A percentile compares a stretch with the other conserved stretches of the same genome.
Evolutionary conservation across 2,329 filamentous ascomycete genomes (phyloP).

Genomic region (Nigrospora oryzae): DNA sequence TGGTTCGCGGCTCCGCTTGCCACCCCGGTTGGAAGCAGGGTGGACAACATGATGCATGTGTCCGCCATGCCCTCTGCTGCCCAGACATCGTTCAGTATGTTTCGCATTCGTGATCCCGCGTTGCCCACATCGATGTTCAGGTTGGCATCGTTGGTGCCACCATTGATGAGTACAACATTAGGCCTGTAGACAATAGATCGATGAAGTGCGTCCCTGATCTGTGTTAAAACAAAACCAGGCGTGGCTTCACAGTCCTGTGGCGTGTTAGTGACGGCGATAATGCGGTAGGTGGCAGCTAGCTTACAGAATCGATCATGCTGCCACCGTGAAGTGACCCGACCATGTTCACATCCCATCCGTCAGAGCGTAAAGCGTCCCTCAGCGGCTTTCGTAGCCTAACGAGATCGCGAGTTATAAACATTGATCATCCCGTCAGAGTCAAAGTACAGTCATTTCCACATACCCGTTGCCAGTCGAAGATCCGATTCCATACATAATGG

Average conservation of each 20-base stretch:
- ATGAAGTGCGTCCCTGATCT: conserved; percentile 3
- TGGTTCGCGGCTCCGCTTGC: neutral
- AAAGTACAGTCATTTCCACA: neutral
- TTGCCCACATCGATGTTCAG: conserved; percentile 10
- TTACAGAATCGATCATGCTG: conserved; percentile 15
- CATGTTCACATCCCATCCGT: conserved; percentile 17
- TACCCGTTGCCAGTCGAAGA: conserved; percentile 33
- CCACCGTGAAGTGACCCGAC: conserved; percentile 13
- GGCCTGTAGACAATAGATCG: conserved; percentile 6
- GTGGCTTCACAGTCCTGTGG: conserved; percentile 8
- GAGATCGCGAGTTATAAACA: neutral
- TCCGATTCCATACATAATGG: conserved; percentile 2
- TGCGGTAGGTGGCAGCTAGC: conserved; percentile 1
- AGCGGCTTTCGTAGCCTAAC: conserved; percentile 12
- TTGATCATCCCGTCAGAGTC: neutral
- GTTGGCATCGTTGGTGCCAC: conserved; percentile 22
- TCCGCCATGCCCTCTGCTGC: conserved; percentile 7
- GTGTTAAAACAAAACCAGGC: conserved; percentile 7
- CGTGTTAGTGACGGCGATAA: neutral
- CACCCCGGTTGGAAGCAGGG: conserved; percentile 15
- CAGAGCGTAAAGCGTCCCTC: conserved; percentile 10
- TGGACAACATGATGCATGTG: conserved; percentile 22
- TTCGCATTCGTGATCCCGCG: conserved; percentile 12
- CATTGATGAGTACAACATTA: conserved; percentile 17
- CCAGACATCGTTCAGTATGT: conserved; percentile 15